These are phyloP conservation scores for Trametes cubensis DNA, from an alignment of 768 basidiomycete genomes.

Conservation along the genomic window DNA sequence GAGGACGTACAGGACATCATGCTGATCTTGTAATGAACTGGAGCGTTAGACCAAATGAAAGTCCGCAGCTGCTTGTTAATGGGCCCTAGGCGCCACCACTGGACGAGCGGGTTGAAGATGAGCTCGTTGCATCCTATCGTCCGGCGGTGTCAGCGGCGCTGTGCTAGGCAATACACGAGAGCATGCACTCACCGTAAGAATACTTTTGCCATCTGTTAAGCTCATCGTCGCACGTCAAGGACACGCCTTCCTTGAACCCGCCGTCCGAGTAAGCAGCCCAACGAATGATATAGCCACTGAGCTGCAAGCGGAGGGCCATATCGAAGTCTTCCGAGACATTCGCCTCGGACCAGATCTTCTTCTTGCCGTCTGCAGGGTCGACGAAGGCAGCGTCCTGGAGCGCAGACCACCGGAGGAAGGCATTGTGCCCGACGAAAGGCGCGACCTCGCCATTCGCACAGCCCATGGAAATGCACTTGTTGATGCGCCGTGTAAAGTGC, in stretches of 20 bases:
- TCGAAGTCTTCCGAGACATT: constrained; percentile 87
- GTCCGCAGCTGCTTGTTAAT: constrained; percentile 79
- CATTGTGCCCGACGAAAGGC: constrained; percentile 87
- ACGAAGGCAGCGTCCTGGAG: constrained; percentile 83
- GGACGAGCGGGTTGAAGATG: constrained; percentile 79
- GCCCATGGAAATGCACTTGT: constrained; percentile 78
- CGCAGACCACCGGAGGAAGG: constrained; percentile 90
- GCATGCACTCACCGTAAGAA: constrained; percentile 55
- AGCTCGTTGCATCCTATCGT: constrained; percentile 68
- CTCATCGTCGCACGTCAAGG: constrained; percentile 87
- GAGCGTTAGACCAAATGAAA: constrained; percentile 77
- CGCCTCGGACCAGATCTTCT: constrained; percentile 80
- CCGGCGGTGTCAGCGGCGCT: constrained; percentile 5
- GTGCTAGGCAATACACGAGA: not conserved
- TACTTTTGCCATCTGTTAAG: constrained; percentile 94
- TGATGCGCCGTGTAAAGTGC: constrained; percentile 86
- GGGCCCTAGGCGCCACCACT: constrained; percentile 80
- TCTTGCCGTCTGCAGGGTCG: constrained; percentile 62
- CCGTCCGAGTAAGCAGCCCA: constrained; percentile 87
- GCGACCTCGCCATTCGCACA: constrained; percentile 82
- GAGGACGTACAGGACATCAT: constrained; percentile 71
- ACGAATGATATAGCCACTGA: constrained; percentile 72
- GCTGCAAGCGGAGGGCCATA: constrained; percentile 70
- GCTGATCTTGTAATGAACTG: constrained; percentile 81
- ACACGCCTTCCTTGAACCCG: constrained; percentile 93